A percentile compares a stretch with the other conserved stretches of the same genome.
Evolutionary conservation across 371 early-diverging fungal genomes (phyloP).

Genomic region (Dinochytrium kinnereticum): DNA sequence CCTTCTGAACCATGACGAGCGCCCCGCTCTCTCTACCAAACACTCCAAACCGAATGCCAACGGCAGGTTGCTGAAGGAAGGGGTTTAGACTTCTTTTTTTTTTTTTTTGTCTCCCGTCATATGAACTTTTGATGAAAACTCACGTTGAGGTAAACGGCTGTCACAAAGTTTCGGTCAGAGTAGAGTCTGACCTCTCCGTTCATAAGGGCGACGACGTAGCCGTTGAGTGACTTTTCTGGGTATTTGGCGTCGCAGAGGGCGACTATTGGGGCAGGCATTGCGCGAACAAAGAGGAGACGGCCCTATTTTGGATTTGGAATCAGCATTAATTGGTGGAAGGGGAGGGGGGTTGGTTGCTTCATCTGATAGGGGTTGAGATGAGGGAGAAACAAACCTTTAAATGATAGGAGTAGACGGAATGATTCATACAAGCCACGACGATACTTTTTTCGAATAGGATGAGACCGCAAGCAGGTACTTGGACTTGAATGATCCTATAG

Average conservation of each 20-base stretch:
- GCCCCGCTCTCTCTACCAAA: conserved; percentile 27
- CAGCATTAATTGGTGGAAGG: too few species aligned
- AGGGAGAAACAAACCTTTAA: conserved; percentile 1
- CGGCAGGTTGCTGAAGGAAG: conserved; percentile 10
- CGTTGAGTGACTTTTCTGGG: background rate
- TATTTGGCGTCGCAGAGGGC: background rate
- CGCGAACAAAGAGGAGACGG: background rate
- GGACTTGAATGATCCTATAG: background rate
- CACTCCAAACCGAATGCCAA: conserved; percentile 19
- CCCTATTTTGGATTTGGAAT: too few species aligned
- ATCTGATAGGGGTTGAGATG: background rate
- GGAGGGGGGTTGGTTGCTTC: too few species aligned
- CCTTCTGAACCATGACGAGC: conserved; percentile 20
- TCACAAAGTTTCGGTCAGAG: conserved; percentile 6
- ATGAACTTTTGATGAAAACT: too few species aligned
- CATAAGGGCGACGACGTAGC: conserved; percentile 18
- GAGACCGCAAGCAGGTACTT: conserved; percentile 15
- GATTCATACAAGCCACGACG: conserved; percentile 20
- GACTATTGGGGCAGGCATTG: conserved; percentile 12
- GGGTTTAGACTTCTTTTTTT: background rate
- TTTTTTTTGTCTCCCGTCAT: too few species aligned
- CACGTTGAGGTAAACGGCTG: conserved; percentile 16
- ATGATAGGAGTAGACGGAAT: conserved; percentile 11
- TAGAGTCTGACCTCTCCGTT: conserved; percentile 31
- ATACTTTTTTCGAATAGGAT: background rate